phyloP scores from a whole-genome alignment of 495 filamentous ascomycete genomes.

The Xylaria intraflava region DNA sequence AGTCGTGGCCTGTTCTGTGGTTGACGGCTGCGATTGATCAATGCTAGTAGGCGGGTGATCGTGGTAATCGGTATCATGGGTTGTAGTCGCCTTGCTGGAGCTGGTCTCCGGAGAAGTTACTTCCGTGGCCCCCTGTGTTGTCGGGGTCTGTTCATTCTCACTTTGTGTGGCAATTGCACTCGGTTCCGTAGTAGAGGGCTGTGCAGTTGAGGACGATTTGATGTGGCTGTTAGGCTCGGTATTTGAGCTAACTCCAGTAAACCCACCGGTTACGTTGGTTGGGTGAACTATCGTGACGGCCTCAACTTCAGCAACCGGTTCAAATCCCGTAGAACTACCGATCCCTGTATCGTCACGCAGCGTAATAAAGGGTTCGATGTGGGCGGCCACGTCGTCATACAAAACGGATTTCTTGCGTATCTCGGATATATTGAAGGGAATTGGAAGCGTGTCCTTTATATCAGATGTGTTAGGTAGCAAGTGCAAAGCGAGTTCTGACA shows the following conservation, averaged over 20 bases:
- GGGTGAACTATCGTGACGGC: no score
- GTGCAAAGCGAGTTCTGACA: slow-evolving; percentile 19
- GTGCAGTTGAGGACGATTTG: no score
- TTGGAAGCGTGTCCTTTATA: neutral
- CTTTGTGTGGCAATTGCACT: neutral
- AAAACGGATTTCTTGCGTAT: slow-evolving; percentile 6
- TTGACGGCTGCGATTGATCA: neutral
- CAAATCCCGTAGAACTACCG: neutral
- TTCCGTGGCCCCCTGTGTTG: neutral
- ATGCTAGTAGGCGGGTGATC: neutral
- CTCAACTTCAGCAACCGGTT: neutral
- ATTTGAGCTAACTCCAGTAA: neutral
- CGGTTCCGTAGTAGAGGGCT: neutral
- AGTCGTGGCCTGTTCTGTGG: neutral
- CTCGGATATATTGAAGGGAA: slow-evolving; percentile 6
- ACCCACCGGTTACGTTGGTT: neutral
- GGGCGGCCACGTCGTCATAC: neutral
- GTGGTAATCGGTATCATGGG: neutral
- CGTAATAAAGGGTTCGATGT: neutral
- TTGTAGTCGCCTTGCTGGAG: neutral
- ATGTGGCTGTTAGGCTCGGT: no score
- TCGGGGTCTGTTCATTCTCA: neutral
- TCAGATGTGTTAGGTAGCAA: slow-evolving; percentile 16
- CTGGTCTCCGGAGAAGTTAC: neutral
- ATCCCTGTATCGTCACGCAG: neutral